phyloP scores from a whole-genome alignment of 495 filamentous ascomycete genomes.

The Emericellopsis terricola region DNA sequence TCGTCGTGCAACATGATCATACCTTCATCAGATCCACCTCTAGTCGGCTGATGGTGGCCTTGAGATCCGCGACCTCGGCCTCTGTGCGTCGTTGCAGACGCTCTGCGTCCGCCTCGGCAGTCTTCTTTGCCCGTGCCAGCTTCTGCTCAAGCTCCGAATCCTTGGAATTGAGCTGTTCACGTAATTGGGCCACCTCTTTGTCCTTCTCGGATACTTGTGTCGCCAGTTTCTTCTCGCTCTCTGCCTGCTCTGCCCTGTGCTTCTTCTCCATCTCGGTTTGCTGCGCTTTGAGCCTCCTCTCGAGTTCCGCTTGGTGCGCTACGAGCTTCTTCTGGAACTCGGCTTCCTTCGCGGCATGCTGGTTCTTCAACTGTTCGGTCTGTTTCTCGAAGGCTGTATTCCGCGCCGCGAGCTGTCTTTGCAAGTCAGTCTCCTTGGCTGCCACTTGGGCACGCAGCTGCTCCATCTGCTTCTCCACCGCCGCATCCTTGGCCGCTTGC shows the following conservation, averaged over 20 bases:
- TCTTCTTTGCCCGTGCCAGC: constrained; percentile 17
- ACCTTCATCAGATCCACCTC: constrained; percentile 42
- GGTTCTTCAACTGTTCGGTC: not conserved
- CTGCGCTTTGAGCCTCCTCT: too few species aligned
- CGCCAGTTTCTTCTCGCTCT: constrained; percentile 24
- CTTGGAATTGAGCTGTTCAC: not conserved
- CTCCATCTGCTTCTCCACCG: constrained; percentile 8
- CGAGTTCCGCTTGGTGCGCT: not conserved
- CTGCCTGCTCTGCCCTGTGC: constrained; percentile 18
- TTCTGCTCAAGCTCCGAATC: constrained; percentile 2
- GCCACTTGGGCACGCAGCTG: constrained; percentile 8
- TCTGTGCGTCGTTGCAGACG: constrained; percentile 24
- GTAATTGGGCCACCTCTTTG: not conserved
- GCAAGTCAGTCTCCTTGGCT: constrained; percentile 12
- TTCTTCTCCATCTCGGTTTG: constrained; percentile 15
- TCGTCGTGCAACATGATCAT: constrained; percentile 7
- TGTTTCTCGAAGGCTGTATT: not conserved
- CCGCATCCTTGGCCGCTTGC: constrained; percentile 9
- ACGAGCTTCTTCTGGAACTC: constrained; percentile 26
- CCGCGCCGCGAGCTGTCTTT: constrained; percentile 13
- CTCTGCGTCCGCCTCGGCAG: constrained; percentile 20
- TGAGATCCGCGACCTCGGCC: constrained; percentile 43
- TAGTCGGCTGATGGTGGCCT: constrained; percentile 36
- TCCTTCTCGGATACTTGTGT: not conserved
- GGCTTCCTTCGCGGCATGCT: constrained; percentile 17